A percentile compares a stretch with the other conserved stretches of the same genome.
phyloP scores from a whole-genome alignment of 73 alveolate genomes.

The Tetrahymena elliotti region DNA sequence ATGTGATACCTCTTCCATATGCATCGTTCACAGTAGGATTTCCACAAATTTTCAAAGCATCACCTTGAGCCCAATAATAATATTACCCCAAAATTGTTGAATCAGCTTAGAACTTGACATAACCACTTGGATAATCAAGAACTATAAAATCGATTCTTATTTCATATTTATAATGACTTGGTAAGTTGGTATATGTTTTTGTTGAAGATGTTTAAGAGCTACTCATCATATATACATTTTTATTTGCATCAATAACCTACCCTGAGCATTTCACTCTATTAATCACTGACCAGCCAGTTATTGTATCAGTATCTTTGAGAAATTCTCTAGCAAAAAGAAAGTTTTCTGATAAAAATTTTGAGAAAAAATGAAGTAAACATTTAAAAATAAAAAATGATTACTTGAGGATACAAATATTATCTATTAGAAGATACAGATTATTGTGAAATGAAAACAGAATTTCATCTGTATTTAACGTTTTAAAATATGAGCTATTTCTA shows the following conservation, averaged over 20 bases:
- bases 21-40: not conserved
- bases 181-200: not conserved
- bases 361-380: too few species aligned
- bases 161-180: not conserved
- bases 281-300: not conserved
- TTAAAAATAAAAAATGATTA: too few species aligned
- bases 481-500: too few species aligned
- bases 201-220: not conserved
- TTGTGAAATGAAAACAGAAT: too few species aligned
- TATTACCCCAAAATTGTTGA: not conserved
- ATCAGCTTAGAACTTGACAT: not conserved
- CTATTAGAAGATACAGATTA: too few species aligned
- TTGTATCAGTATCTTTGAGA: not conserved
- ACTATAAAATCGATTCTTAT: not conserved
- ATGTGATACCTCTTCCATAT: not conserved
- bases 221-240: not conserved
- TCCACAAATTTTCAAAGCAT: not conserved
- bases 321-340: not conserved
- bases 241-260: not conserved
- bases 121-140: not conserved
- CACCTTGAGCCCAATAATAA: not conserved
- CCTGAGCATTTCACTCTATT: not conserved
- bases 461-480: too few species aligned
- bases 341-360: not conserved
- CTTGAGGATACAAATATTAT: too few species aligned